A percentile compares a stretch with the other conserved stretches of the same genome.
Conservation (phyloP, 371 early-diverging fungal genomes). For the Conidiobolus incongruus region DNA sequence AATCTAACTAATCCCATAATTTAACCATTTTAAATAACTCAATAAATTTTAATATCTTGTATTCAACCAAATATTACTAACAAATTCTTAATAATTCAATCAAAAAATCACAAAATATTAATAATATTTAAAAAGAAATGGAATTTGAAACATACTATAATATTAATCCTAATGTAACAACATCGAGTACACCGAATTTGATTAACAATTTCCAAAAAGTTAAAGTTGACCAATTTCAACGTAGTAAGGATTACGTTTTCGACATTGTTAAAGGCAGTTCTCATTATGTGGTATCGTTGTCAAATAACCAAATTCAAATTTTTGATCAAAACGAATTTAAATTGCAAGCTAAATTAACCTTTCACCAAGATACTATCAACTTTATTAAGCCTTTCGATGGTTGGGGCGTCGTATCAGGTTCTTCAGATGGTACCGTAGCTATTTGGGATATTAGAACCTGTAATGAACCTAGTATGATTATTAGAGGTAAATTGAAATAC, state of each 20-base stretch:
- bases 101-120: too few species aligned
- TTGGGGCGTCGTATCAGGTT: slow-evolving; percentile 31
- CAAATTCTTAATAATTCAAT: too few species aligned
- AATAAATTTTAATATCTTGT: too few species aligned
- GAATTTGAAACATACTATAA: too few species aligned
- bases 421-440: slow-evolving; percentile 29
- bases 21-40: too few species aligned
- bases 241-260: not conserved
- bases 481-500: slow-evolving; percentile 21
- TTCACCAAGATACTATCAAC: slow-evolving; percentile 29
- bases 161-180: too few species aligned
- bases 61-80: too few species aligned
- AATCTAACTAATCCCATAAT: too few species aligned
- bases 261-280: not conserved
- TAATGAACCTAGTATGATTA: slow-evolving; percentile 21
- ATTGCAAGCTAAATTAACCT: slow-evolving; percentile 7
- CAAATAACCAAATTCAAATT: not conserved
- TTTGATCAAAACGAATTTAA: not conserved
- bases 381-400: slow-evolving; percentile 31
- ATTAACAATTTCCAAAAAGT: too few species aligned
- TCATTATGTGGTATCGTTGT: not conserved
- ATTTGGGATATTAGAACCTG: slow-evolving; percentile 44
- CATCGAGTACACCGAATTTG: too few species aligned
- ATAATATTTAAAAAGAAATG: too few species aligned
- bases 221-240: too few species aligned